phyloP scores from a whole-genome alignment of 148 eudicot genomes.

The Cornus controversa region DNA sequence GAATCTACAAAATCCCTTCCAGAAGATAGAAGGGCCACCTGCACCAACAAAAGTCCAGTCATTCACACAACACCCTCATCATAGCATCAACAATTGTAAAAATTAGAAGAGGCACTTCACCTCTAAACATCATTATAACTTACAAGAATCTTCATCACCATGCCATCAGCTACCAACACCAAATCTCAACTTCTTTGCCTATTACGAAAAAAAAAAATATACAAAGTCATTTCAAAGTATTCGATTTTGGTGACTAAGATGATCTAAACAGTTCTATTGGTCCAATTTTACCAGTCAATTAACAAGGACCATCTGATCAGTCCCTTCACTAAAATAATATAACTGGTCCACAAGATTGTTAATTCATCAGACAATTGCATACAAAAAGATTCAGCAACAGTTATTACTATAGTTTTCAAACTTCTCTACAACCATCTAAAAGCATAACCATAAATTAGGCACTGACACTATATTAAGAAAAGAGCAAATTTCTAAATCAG shows the following conservation, averaged over 20 bases:
- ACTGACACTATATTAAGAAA: too few relatives aligned
- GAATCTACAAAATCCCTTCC: slow-evolving; percentile 1
- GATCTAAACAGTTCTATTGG: background rate
- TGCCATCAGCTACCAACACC: background rate
- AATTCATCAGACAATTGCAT: background rate
- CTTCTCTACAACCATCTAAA: background rate
- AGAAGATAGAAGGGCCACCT: slow-evolving; percentile 1
- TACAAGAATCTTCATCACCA: background rate
- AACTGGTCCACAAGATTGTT: background rate
- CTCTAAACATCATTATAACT: background rate
- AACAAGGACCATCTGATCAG: background rate
- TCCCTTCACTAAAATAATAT: background rate
- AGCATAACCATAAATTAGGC: background rate
- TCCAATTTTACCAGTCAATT: background rate
- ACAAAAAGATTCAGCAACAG: background rate
- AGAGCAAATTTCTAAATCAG: too few relatives aligned
- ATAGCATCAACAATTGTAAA: background rate
- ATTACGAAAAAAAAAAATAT: background rate
- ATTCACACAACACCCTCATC: background rate
- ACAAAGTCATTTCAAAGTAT: too few relatives aligned
- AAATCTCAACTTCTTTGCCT: slow-evolving; percentile 4
- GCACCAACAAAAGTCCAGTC: slow-evolving; percentile 4
- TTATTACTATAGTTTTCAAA: background rate
- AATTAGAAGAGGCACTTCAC: too few relatives aligned
- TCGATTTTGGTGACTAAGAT: background rate